Evolutionary conservation across 2,329 filamentous ascomycete genomes (phyloP), one percentile per base, ranked within the genome.

Genomic region (Ophiocordyceps camponoti-rufipedis): DNA sequence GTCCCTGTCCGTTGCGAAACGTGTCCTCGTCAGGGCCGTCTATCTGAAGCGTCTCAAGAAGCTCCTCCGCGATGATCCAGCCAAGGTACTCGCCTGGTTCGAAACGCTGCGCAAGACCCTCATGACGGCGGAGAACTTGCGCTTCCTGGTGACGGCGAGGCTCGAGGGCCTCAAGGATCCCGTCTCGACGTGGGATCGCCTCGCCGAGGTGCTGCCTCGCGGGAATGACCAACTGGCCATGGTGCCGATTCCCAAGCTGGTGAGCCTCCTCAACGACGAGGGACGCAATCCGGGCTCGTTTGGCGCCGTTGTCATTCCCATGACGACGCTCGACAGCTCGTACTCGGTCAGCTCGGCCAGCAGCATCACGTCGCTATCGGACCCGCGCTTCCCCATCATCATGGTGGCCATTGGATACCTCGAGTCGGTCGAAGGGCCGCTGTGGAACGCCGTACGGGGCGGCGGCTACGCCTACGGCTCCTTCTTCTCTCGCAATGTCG

Each of bases 401-500:
- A 76, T 94, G 60, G 88, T 98, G 8, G 87, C 89, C 1, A 77
- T 87, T 44, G 80, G 87, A 18, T 96, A 95, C 58, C 80, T 98
- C 49, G 88, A 95, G 57, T 80, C 87, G 1, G 83, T 93, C 16
- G 91, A 98, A 62, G 91, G 91, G 0, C 91, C 91, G 1, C 75
- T 98, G 31, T 96, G 91, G 89, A 82, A 82, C 50, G 85, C 86
- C 0, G 84, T 96, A 43, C 85, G 91, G 42, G 91, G 91, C 46
- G 91, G 85, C 41, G 91, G 91, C 41, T 78, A 96, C 45, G 91
- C 91, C 0, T 98, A 98, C 57, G 88, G 88, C 45, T 81, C 83
- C 1, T 78, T 74, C 54, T 94, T 96, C 57, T 72, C 72, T 41
- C 80, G 83, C 42, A 82, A 85, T 56, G 67, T 85, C 28, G 85